Conservation (phyloP, 1,284 basidiomycete genomes). For the Tilletia indica region DNA sequence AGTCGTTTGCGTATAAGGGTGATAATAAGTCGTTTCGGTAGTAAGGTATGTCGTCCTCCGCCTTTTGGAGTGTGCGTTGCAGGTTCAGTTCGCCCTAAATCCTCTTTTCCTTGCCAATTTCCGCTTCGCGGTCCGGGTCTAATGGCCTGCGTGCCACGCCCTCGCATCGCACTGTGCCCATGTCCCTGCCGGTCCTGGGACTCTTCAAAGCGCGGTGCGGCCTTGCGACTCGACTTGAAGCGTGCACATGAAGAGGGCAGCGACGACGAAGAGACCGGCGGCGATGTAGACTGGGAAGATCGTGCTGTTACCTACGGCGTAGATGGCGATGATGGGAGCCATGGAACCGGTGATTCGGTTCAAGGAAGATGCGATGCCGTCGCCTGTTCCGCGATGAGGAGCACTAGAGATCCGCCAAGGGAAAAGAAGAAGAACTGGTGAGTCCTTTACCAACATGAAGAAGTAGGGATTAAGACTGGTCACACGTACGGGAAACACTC, state of each 20-base stretch:
- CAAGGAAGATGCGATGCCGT: slow-evolving; percentile 47
- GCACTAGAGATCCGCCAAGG: slow-evolving; percentile 19
- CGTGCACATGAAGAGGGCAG: slow-evolving; percentile 23
- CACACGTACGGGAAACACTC: slow-evolving; percentile 40
- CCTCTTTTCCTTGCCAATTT: no score
- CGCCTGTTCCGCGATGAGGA: slow-evolving; percentile 52
- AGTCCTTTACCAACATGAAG: background rate
- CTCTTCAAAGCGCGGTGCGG: slow-evolving; percentile 15
- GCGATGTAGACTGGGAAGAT: slow-evolving; percentile 41
- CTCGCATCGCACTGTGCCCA: no score
- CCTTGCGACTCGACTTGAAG: slow-evolving; percentile 39
- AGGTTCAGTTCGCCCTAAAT: no score
- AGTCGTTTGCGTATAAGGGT: no score
- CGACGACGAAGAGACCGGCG: slow-evolving; percentile 41
- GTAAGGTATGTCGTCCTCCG: no score
- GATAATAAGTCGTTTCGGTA: no score
- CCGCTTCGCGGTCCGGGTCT: no score
- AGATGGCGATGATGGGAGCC: slow-evolving; percentile 52
- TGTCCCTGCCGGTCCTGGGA: no score
- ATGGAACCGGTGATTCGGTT: slow-evolving; percentile 50
- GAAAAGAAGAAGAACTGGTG: background rate
- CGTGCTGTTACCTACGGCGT: slow-evolving; percentile 19
- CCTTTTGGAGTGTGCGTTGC: no score
- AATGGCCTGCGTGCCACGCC: no score
- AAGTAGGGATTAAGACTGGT: no score